Percentiles rank a stretch among this genome's conserved stretches.
Conservation (phyloP, 139 green algal genomes). For the Haematococcus sp. region DNA sequence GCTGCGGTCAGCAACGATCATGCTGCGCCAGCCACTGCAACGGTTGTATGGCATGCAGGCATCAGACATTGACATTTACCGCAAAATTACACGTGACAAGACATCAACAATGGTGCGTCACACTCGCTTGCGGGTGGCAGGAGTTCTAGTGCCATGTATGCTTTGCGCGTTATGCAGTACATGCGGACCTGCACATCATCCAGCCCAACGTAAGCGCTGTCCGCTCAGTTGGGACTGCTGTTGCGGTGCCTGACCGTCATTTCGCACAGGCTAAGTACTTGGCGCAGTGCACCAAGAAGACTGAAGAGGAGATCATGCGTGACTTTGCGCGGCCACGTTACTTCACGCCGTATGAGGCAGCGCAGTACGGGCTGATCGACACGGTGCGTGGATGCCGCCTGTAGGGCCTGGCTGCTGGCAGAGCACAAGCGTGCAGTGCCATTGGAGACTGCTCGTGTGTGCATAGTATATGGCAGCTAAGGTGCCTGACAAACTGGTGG, state of each 20-base stretch:
- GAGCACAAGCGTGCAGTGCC: background rate
- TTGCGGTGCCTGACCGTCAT: no score
- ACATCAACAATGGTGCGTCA: conserved; percentile 82
- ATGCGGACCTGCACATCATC: no score
- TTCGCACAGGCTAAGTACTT: conserved; percentile 61
- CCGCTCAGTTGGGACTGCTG: no score
- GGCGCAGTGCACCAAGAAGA: conserved; percentile 74
- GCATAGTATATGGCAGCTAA: no score
- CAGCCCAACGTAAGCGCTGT: no score
- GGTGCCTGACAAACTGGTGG: background rate
- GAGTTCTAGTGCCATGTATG: no score
- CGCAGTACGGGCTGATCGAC: conserved; percentile 94
- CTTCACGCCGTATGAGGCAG: conserved; percentile 88
- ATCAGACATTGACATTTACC: conserved; percentile 96
- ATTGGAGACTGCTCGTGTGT: background rate
- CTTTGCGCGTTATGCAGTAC: no score
- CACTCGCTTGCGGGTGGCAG: no score
- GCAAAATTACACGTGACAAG: conserved; percentile 87
- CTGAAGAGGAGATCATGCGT: conserved; percentile 73
- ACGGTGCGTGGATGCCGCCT: conserved; percentile 46
- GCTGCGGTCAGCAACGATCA: conserved; percentile 93
- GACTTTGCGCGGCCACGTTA: conserved; percentile 90
- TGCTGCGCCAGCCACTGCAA: conserved; percentile 95
- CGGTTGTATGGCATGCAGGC: conserved; percentile 88
- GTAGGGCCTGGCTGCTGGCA: no score